Evolutionary conservation across 495 filamentous ascomycete species (phyloP).

Genomic region (Rhizodiscina lignyota): DNA sequence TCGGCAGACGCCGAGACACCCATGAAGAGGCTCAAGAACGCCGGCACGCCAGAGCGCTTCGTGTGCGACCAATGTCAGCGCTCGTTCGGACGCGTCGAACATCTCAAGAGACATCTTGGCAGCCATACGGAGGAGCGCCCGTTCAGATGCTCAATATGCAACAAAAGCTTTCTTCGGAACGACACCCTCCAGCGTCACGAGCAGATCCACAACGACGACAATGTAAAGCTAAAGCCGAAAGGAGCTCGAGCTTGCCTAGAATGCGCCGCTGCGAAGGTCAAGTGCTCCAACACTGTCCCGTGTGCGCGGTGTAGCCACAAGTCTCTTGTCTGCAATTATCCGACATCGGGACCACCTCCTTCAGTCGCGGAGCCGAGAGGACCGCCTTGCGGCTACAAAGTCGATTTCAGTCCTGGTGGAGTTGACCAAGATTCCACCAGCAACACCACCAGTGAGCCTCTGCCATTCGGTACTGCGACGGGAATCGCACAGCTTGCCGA

Average conservation of each 20-base stretch:
- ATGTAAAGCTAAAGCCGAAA: constrained; percentile 16
- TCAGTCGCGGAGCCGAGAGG: constrained; percentile 2
- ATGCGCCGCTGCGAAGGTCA: constrained; percentile 37
- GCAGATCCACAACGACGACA: constrained; percentile 32
- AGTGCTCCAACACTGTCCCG: constrained; percentile 36
- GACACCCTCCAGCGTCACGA: constrained; percentile 42
- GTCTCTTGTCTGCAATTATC: constrained; percentile 34
- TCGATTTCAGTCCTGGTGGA: background rate
- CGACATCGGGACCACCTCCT: constrained; percentile 12
- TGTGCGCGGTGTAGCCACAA: constrained; percentile 37
- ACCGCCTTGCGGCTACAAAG: constrained; percentile 5
- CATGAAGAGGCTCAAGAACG: too few species aligned
- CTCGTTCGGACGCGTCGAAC: background rate
- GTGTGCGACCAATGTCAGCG: background rate
- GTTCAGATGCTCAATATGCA: background rate
- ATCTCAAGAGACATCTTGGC: background rate
- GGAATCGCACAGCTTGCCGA: background rate
- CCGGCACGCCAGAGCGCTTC: too few species aligned
- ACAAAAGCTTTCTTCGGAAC: constrained; percentile 10
- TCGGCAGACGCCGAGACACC: too few species aligned
- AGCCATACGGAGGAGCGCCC: background rate
- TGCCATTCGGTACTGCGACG: background rate
- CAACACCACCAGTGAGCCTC: background rate
- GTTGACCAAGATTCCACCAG: background rate
- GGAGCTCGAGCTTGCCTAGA: constrained; percentile 34